Conservation (phyloP, 352 stramenopile species). For the Globisporangium splendens region DNA sequence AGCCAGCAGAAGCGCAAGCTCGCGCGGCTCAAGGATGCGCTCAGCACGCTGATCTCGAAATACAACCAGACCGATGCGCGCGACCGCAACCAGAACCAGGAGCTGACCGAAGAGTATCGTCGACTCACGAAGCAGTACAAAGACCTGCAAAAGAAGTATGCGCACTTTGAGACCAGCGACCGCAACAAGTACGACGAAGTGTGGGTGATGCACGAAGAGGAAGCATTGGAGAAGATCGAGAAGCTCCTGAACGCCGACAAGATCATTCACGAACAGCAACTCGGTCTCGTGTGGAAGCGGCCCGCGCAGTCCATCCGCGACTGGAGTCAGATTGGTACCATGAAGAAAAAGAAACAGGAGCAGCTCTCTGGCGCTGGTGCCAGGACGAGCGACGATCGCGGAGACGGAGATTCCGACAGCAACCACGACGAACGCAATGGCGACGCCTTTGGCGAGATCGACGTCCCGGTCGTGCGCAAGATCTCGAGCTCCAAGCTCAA, state of each 20-base stretch:
- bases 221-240: slow-evolving; percentile 76
- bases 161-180: slow-evolving; percentile 91
- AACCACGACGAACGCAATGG: slow-evolving; percentile 13
- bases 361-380: slow-evolving; percentile 7
- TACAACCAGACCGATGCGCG: slow-evolving; percentile 90
- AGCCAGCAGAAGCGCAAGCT: slow-evolving; percentile 93
- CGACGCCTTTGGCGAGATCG: slow-evolving; percentile 51
- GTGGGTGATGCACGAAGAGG: slow-evolving; percentile 91
- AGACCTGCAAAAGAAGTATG: slow-evolving; percentile 93
- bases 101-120: slow-evolving; percentile 93
- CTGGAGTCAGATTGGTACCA: slow-evolving; percentile 37
- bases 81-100: slow-evolving; percentile 87
- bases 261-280: slow-evolving; percentile 89
- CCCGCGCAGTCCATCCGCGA: slow-evolving; percentile 51
- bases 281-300: slow-evolving; percentile 78
- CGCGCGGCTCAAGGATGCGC: slow-evolving; percentile 89
- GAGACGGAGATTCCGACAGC: not conserved
- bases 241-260: slow-evolving; percentile 87
- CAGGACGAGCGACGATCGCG: slow-evolving; percentile 2
- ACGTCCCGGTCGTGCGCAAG: slow-evolving; percentile 44
- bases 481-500: slow-evolving; percentile 84
- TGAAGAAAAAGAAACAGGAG: slow-evolving; percentile 25
- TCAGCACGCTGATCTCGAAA: slow-evolving; percentile 86
- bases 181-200: slow-evolving; percentile 86
- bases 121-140: slow-evolving; percentile 95